Evolutionary conservation across 2,329 filamentous ascomycete genomes (phyloP), one percentile per base, ranked within the genome.

Genomic region (Aspergillus ochraceoroseus): DNA sequence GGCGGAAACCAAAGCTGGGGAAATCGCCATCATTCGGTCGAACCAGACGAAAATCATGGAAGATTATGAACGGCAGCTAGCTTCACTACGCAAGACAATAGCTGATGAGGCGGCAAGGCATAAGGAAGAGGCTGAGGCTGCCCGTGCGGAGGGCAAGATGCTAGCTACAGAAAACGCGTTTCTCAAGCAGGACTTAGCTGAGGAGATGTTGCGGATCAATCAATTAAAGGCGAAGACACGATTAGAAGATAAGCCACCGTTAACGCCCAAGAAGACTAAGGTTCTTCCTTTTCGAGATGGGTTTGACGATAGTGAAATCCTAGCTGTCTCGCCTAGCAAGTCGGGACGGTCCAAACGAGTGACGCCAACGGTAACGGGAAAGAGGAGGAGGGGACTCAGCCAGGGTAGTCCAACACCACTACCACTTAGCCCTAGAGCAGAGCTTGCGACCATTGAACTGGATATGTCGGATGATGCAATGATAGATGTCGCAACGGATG

Each of bases 231-330:
- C 58, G 20, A 70, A 63, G 45, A 56, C 59, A 19, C 59, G 56
- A 31, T 25, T 47, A 12, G 56, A 61, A 9, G 66, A 66, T 11
- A 64, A 59, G 38, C 42, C 62, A 26, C 71, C 71, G 1, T 55
- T 64, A 1, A 79, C 76, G 1, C 76, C 76, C 0, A 74, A 62
- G 44, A 75, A 71, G 48, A 59, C 64, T n/a, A 69, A 64, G 46
- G 58, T 59, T 5, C 59, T 71, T 1, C 68, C 70, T 2, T 69
- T 75, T 23, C 70, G 77, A 11, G 79, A 83, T 63, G 79, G 79
- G 12, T 83, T 83, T 53, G 76, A 81, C 41, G 76, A 82, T 47
- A 72, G 75, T 40, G 76, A 82, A 53, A 70, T 82, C 6, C 60
- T 73, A 41, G 66, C 73, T 46, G 58, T 70, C 1, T 80, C 77